Evolutionary conservation across 2,329 filamentous ascomycete genomes (phyloP).

Genomic region (Pseudohalonectria lignicola): DNA sequence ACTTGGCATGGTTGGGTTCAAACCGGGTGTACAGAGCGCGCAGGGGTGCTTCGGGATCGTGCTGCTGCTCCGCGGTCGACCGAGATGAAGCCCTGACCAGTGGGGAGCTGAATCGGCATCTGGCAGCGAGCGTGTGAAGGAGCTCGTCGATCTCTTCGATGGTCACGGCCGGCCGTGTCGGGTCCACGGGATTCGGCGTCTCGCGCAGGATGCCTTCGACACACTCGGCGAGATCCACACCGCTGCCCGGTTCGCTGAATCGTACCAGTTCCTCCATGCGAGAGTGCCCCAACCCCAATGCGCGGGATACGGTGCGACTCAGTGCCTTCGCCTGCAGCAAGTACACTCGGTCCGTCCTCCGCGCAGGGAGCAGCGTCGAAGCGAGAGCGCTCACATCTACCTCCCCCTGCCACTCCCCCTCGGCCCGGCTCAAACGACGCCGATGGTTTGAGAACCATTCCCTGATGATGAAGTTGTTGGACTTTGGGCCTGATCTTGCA

Average conservation of each 20-base stretch:
- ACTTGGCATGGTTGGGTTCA: constrained; percentile 65
- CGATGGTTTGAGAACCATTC: too few relatives aligned
- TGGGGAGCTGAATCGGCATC: constrained; percentile 59
- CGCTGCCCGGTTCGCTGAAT: constrained; percentile 46
- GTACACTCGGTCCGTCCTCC: constrained; percentile 69
- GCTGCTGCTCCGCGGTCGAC: too few relatives aligned
- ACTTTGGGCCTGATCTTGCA: constrained; percentile 14
- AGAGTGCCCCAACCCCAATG: constrained; percentile 52
- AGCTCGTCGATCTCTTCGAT: constrained; percentile 62
- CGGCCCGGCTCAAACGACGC: too few relatives aligned
- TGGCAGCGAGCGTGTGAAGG: constrained; percentile 56
- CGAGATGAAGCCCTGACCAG: constrained; percentile 36
- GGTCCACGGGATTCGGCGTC: constrained; percentile 35
- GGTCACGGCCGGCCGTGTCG: constrained; percentile 33
- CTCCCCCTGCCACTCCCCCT: constrained; percentile 40
- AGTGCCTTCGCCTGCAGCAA: constrained; percentile 51
- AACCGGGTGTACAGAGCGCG: constrained; percentile 47
- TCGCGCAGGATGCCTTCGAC: constrained; percentile 52
- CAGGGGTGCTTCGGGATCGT: constrained; percentile 32
- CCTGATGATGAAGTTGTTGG: constrained; percentile 29
- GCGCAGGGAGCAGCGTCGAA: constrained; percentile 66
- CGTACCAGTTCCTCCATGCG: constrained; percentile 49
- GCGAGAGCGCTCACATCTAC: constrained; percentile 55
- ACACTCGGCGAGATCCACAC: constrained; percentile 60
- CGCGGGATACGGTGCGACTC: constrained; percentile 55